phyloP scores from a whole-genome alignment of 352 stramenopile species.

The Peronospora farinosa region DNA sequence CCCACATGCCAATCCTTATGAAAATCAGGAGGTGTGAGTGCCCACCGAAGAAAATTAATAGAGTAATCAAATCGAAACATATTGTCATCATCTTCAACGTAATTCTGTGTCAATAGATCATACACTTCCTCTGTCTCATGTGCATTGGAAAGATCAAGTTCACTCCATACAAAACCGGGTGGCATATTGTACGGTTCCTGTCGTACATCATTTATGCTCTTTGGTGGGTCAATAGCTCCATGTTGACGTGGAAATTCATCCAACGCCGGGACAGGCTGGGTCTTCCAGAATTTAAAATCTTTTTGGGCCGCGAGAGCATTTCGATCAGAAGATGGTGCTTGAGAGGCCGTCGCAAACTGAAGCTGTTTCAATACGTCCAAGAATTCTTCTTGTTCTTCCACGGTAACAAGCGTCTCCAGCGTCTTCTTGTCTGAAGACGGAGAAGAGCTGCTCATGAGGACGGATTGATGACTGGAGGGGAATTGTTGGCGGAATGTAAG shows the following conservation, averaged over 20 bases:
- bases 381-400: slow-evolving; percentile 72
- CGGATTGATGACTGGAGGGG: too few species aligned
- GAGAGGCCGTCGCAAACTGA: slow-evolving; percentile 30
- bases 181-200: slow-evolving; percentile 95
- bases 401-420: slow-evolving; percentile 45
- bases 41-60: slow-evolving; percentile 85
- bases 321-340: slow-evolving; percentile 12
- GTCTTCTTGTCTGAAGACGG: slow-evolving; percentile 9
- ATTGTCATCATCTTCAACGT: slow-evolving; percentile 98
- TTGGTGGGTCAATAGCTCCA: slow-evolving; percentile 90
- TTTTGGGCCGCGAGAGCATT: slow-evolving; percentile 27
- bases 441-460: slow-evolving; percentile 15
- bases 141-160: slow-evolving; percentile 87
- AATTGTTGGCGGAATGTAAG: too few species aligned
- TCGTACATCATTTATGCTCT: slow-evolving; percentile 87
- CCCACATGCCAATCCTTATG: slow-evolving; percentile 93
- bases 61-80: slow-evolving; percentile 96
- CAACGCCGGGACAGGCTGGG: slow-evolving; percentile 80
- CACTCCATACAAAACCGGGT: slow-evolving; percentile 91
- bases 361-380: slow-evolving; percentile 63
- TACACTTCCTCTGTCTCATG: slow-evolving; percentile 91
- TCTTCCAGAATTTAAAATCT: slow-evolving; percentile 92
- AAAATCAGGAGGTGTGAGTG: slow-evolving; percentile 92
- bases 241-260: slow-evolving; percentile 71
- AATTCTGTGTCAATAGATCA: slow-evolving; percentile 96